Conservation (phyloP, 371 early-diverging fungal genomes). For the Chytridium lagenaria region DNA sequence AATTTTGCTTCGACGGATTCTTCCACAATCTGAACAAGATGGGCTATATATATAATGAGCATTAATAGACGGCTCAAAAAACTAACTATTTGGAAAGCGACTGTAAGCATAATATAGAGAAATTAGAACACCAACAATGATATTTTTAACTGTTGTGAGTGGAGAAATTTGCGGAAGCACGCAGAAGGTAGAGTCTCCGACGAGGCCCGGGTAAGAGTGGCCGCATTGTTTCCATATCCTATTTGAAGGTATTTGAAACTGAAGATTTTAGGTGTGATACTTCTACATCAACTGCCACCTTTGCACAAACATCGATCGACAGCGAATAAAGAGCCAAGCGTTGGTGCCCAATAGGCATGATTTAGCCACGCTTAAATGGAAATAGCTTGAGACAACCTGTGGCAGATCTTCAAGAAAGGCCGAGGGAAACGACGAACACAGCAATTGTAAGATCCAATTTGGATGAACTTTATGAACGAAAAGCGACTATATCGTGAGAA, state of each 20-base stretch:
- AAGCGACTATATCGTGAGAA: conserved; percentile 24
- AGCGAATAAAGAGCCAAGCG: conserved; percentile 92
- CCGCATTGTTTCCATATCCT: conserved; percentile 32
- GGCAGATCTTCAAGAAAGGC: conserved; percentile 73
- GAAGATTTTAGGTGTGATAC: too few relatives aligned
- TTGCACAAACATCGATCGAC: conserved; percentile 76
- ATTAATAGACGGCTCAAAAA: too few relatives aligned
- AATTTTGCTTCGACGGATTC: conserved; percentile 70
- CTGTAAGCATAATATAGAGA: conserved; percentile 60
- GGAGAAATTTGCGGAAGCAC: conserved; percentile 81
- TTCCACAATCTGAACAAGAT: conserved; percentile 58
- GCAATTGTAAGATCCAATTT: conserved; percentile 70
- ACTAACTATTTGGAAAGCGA: conserved; percentile 75
- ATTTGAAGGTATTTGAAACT: too few relatives aligned
- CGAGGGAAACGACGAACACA: conserved; percentile 80
- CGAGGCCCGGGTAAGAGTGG: conserved; percentile 89
- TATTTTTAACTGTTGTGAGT: conserved; percentile 64
- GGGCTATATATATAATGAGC: not conserved
- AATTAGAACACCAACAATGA: not conserved
- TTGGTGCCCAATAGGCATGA: conserved; percentile 98
- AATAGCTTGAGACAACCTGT: conserved; percentile 89
- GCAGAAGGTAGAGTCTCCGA: conserved; percentile 87
- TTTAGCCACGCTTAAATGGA: conserved; percentile 93
- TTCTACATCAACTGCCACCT: too few relatives aligned
- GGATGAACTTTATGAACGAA: conserved; percentile 51